Percentiles rank a stretch among this genome's conserved stretches.
Conservation (phyloP, 176 grass and related monocot species). For the Ensete ventricosum region DNA sequence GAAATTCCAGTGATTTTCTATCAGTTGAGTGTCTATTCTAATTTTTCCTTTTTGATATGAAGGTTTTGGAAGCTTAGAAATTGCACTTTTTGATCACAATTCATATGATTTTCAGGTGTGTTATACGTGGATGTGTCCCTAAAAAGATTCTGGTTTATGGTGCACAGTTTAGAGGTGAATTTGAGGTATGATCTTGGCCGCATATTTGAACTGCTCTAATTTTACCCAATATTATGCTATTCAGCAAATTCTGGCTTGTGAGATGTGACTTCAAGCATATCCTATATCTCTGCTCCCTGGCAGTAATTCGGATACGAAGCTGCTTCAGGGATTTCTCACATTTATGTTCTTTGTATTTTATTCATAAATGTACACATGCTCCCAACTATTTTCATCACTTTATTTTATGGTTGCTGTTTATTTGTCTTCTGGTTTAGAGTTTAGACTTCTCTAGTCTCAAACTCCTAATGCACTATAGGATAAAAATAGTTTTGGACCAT, state of each 20-base stretch:
- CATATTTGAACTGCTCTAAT: not conserved
- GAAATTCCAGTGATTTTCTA: no score
- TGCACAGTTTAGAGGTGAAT: constrained; percentile 70
- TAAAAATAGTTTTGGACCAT: no score
- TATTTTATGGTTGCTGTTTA: no score
- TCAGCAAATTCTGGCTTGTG: not conserved
- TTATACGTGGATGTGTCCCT: constrained; percentile 90
- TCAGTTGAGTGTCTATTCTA: not conserved
- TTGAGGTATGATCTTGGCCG: constrained; percentile 39
- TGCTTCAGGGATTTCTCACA: not conserved
- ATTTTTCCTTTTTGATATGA: not conserved
- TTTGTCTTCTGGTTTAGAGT: no score
- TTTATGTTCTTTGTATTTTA: not conserved
- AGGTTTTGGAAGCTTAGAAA: not conserved
- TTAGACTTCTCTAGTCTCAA: no score
- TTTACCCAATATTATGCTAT: not conserved
- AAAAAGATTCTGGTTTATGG: constrained; percentile 97
- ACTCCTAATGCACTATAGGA: no score
- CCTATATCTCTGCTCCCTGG: not conserved
- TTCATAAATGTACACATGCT: not conserved
- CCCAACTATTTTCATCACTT: no score
- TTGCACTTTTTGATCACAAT: no score
- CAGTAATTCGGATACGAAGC: not conserved
- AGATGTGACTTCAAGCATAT: not conserved
- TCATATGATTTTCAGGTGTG: constrained; percentile 44